A percentile compares a stretch with the other conserved stretches of the same genome.
Conservation (phyloP, 1,284 basidiomycete species). For the Trichosporon coremiiforme region DNA sequence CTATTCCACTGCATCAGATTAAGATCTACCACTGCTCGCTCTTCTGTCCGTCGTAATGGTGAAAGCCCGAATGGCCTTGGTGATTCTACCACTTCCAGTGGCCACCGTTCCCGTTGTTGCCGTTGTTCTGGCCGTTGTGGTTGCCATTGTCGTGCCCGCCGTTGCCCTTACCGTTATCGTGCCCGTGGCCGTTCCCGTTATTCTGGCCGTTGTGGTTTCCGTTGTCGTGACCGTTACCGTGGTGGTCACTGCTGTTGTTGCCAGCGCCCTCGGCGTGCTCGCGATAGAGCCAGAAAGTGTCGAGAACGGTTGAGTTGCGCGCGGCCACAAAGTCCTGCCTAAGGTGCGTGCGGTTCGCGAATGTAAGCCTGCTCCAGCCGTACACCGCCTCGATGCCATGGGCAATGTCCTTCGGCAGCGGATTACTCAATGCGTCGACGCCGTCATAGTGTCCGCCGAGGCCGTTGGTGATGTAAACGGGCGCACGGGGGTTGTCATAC, state of each 20-base stretch:
- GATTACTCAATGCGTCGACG: conserved; percentile 37
- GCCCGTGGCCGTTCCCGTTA: conserved; percentile 15
- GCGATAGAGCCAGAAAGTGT: conserved; percentile 35
- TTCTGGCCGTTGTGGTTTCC: conserved; percentile 3
- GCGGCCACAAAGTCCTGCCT: conserved; percentile 37
- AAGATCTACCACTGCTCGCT: too few relatives aligned
- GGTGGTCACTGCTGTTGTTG: background rate
- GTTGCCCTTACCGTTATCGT: background rate
- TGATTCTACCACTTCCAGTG: background rate
- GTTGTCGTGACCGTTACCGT: conserved; percentile 8
- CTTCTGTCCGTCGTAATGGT: too few relatives aligned
- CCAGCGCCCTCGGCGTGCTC: conserved; percentile 25
- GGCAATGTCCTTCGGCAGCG: conserved; percentile 36
- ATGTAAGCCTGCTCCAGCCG: conserved; percentile 46
- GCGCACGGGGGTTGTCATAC: conserved; percentile 37
- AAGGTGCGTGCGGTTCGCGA: conserved; percentile 46
- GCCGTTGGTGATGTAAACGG: conserved; percentile 48
- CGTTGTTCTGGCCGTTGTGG: background rate
- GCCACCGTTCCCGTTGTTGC: background rate
- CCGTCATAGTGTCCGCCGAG: conserved; percentile 50
- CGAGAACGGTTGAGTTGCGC: conserved; percentile 35
- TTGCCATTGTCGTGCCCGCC: background rate
- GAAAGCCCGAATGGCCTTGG: too few relatives aligned
- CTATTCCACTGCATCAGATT: background rate
- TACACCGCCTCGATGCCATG: conserved; percentile 41